These are phyloP conservation scores for Hyparrhenia diplandra DNA, from an alignment of 176 grass and related monocot species.

Conservation along the genomic window DNA sequence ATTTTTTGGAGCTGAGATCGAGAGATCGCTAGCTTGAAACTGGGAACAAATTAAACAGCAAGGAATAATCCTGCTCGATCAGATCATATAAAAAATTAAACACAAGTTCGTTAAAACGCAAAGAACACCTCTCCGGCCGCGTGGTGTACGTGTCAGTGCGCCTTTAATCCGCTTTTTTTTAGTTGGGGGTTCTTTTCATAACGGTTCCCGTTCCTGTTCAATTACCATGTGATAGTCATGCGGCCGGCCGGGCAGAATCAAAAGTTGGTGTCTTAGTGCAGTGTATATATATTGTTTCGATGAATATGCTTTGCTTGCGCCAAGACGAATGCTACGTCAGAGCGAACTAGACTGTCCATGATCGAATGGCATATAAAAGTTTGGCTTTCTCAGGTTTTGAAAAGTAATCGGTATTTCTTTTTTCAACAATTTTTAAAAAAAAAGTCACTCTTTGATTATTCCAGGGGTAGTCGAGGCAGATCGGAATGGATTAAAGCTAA, in stretches of 20 bases:
- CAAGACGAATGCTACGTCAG: not conserved
- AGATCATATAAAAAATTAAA: not conserved
- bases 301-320: slow-evolving; percentile 14
- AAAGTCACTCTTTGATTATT: not conserved
- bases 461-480: not conserved
- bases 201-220: not conserved
- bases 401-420: not conserved
- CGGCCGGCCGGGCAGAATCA: not conserved
- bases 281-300: not conserved
- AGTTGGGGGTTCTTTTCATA: not conserved
- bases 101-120: not conserved
- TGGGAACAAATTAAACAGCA: not conserved
- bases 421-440: too few species aligned
- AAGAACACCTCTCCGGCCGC: not conserved
- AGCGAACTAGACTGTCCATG: not conserved
- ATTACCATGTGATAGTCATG: slow-evolving; percentile 37
- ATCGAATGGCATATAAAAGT: not conserved
- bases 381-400: not conserved
- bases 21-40: not conserved
- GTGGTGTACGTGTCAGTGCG: not conserved
- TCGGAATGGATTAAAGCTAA: not conserved
- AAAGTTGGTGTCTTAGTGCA: not conserved
- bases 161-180: not conserved
- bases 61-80: too few species aligned
- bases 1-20: not conserved